phyloP scores from a whole-genome alignment of 2,329 filamentous ascomycete genomes.

The Thielaviopsis musarum region DNA sequence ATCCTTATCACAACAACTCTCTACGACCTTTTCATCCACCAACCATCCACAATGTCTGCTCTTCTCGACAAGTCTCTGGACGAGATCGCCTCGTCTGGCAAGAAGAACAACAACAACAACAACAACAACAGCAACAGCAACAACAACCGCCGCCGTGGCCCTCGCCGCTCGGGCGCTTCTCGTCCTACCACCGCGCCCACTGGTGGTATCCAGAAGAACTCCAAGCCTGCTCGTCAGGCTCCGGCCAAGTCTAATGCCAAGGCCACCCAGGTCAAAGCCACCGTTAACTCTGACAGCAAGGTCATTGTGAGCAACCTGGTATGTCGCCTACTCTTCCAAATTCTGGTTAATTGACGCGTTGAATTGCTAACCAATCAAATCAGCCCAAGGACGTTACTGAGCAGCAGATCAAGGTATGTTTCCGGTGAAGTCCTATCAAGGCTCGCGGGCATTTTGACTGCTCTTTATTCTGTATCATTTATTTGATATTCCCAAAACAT shows the following conservation, averaged over 20 bases:
- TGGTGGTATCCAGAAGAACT: constrained; percentile 72
- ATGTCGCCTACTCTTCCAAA: constrained; percentile 24
- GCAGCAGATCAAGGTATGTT: constrained; percentile 99
- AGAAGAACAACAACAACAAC: constrained; percentile 39
- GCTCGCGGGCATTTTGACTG: constrained; percentile 13
- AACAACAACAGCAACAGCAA: constrained; percentile 34
- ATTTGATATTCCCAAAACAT: constrained; percentile 7
- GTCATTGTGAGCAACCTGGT: constrained; percentile 98
- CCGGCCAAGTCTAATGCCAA: constrained; percentile 32
- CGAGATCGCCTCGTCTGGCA: constrained; percentile 77
- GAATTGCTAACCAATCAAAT: constrained; percentile 27
- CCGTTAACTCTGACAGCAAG: constrained; percentile 63
- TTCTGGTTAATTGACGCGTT: background rate
- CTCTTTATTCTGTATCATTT: constrained; percentile 9
- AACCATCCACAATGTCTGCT: constrained; percentile 54
- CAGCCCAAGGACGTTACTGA: constrained; percentile 94
- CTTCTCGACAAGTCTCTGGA: constrained; percentile 96
- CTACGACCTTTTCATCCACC: constrained; percentile 7
- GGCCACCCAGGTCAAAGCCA: constrained; percentile 42
- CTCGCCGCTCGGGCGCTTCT: constrained; percentile 31
- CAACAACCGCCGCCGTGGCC: constrained; percentile 35
- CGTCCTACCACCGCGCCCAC: constrained; percentile 50
- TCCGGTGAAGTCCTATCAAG: constrained; percentile 43
- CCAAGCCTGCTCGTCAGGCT: constrained; percentile 41
- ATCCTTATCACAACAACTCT: constrained; percentile 1